Conservation (phyloP, 768 basidiomycete species). For the Royoungia palumana region DNA sequence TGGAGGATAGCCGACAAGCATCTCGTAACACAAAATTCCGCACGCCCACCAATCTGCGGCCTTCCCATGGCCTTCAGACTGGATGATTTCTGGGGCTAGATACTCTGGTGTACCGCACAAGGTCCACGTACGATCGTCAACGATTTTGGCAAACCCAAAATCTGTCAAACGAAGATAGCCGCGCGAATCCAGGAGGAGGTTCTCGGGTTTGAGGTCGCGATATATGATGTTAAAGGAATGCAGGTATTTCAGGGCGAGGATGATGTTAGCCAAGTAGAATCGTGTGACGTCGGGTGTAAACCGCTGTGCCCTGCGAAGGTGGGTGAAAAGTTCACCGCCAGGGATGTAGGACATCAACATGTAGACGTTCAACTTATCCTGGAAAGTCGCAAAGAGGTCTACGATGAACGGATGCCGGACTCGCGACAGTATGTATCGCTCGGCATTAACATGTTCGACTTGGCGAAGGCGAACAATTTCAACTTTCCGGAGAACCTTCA, state of each 20-base stretch:
- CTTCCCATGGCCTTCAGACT: constrained; percentile 96
- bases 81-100: constrained; percentile 96
- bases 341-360: constrained; percentile 97
- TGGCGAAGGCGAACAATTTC: constrained; percentile 89
- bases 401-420: constrained; percentile 96
- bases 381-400: constrained; percentile 92
- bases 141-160: constrained; percentile 97
- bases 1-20: constrained; percentile 98
- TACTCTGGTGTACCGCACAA: constrained; percentile 96
- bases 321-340: constrained; percentile 96
- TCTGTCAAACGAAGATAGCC: constrained; percentile 96
- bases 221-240: constrained; percentile 98
- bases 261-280: constrained; percentile 95
- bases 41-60: constrained; percentile 99
- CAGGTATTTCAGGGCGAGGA: constrained; percentile 90
- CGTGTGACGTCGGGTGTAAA: constrained; percentile 98
- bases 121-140: constrained; percentile 97
- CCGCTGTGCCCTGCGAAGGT: constrained; percentile 87
- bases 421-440: constrained; percentile 88
- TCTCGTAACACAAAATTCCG: constrained; percentile 95
- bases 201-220: constrained; percentile 98
- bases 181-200: constrained; percentile 89
- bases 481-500: constrained; percentile 86
- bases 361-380: constrained; percentile 95
- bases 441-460: constrained; percentile 97